These are phyloP conservation scores for Schwanniomyces polymorphus DNA, from an alignment of 805 yeast genomes.

Conservation along the genomic window DNA sequence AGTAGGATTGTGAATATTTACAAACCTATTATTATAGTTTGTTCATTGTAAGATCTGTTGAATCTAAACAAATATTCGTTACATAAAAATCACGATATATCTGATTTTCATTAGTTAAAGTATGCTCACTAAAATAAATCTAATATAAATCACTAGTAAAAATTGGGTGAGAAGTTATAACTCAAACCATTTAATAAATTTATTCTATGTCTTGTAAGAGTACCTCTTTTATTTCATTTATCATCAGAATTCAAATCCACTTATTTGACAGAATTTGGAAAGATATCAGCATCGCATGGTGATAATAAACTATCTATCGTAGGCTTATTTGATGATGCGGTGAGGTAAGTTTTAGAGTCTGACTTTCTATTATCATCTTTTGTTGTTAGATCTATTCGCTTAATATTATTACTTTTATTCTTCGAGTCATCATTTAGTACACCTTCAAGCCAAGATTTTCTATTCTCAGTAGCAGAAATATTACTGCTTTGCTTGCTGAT, in stretches of 20 bases:
- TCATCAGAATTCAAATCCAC: too few relatives aligned
- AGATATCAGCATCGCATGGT: conserved; percentile 18
- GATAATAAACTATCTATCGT: conserved; percentile 31
- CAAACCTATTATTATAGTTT: too few relatives aligned
- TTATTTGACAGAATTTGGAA: conserved; percentile 3
- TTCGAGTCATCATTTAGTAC: conserved; percentile 13
- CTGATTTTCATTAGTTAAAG: too few relatives aligned
- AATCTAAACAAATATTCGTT: too few relatives aligned
- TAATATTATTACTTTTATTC: neutral
- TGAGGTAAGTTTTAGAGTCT: neutral
- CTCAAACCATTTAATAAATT: too few relatives aligned
- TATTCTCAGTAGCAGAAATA: conserved; percentile 6
- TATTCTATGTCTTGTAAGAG: neutral
- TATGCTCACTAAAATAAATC: too few relatives aligned
- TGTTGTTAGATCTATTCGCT: neutral
- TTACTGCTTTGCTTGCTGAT: neutral
- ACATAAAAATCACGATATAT: too few relatives aligned
- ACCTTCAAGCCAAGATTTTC: conserved; percentile 26
- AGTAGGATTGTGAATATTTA: too few relatives aligned
- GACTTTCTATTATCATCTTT: conserved; percentile 1
- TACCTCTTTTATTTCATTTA: too few relatives aligned
- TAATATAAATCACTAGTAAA: too few relatives aligned
- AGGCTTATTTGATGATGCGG: conserved; percentile 19
- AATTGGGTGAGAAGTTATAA: too few relatives aligned
- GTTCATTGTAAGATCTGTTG: too few relatives aligned